A percentile compares a stretch with the other conserved stretches of the same genome.
phyloP scores from a whole-genome alignment of 805 yeast species.

The Metschnikowia colocasiae region DNA sequence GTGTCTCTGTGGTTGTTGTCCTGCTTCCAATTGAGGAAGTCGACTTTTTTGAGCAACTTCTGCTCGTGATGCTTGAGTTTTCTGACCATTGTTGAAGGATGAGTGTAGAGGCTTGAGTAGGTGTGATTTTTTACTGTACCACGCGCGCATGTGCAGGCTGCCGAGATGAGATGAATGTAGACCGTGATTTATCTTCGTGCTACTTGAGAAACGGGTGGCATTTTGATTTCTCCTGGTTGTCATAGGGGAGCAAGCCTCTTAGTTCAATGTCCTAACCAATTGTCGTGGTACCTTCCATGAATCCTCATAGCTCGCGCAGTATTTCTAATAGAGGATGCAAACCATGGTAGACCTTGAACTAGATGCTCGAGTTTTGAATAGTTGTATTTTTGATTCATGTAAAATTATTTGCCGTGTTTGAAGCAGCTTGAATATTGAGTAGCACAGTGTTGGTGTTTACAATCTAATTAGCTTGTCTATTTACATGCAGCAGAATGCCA shows the following conservation, averaged over 20 bases:
- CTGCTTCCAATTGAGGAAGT: slow-evolving; percentile 95
- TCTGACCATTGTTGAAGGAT: slow-evolving; percentile 47
- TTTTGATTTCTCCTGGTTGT: background rate
- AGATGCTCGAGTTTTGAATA: too few relatives aligned
- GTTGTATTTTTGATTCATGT: too few relatives aligned
- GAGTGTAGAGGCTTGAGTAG: background rate
- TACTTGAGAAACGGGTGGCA: background rate
- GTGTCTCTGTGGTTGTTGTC: slow-evolving; percentile 94
- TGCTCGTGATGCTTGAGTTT: slow-evolving; percentile 92
- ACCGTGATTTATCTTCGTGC: background rate
- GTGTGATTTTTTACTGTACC: background rate
- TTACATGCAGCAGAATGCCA: too few relatives aligned
- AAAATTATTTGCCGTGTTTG: too few relatives aligned
- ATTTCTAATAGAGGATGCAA: background rate
- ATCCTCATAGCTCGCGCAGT: background rate
- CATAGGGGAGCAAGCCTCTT: too few relatives aligned
- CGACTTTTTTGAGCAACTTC: slow-evolving; percentile 91
- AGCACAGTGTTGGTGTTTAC: too few relatives aligned
- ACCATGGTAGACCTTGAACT: background rate
- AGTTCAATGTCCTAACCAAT: too few relatives aligned
- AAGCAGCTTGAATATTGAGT: too few relatives aligned
- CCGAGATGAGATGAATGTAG: slow-evolving; percentile 2
- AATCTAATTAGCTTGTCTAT: too few relatives aligned
- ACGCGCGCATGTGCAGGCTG: slow-evolving; percentile 2
- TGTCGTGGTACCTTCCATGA: too few relatives aligned